Evolutionary conservation across 164 flowering plant genomes (phyloP), one percentile per base, ranked within the genome.

Genomic region (Stephania cephalantha): DNA sequence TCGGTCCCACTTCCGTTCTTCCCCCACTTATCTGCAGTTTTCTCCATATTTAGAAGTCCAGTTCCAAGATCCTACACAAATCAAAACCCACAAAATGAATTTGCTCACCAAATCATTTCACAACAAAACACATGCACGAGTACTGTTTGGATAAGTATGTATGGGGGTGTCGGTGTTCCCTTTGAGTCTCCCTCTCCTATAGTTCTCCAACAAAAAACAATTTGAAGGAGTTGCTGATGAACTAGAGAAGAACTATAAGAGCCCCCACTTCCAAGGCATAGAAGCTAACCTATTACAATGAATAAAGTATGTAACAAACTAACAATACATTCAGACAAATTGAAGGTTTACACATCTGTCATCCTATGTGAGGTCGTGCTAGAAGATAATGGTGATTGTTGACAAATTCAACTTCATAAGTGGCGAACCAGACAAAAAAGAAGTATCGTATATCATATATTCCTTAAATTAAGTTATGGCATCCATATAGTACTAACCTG

Each of bases 1-100:
- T 88, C 88, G 2, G 79, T 86, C 44, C 87, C 93, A 52, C 79
- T 75, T 55, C 90, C 92, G 67, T 88, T 91, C 84, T 81, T 88
- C 35, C 92, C 96, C 94, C 94, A 91, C 78, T 91, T 91, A 78
- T 90, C 94, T 72, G 96, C 94, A 79, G 88, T 84, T 80, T 88
- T 91, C 88, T 91, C 92, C 35, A 91, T 72, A 73, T 87, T 84
- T 70, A 85, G 58, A 78, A 88, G 81, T 42, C 94, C 98, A 77
- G 77, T 52, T 9, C 13, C 46, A 46, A 58, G 69, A 63, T 88
- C 86, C 94, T 91, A 85, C 76, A 78, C 46, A 81, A 71, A 67
- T 71, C 15, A 48, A 9, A 58, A 73, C 13, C 29, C 55, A 64
- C 50, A 68, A 58, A 68, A 48, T 44, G 72, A 63, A 55, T 25